These are phyloP conservation scores for Diversispora eburnea DNA, from an alignment of 192 early-diverging fungal genomes.

Conservation along the genomic window DNA sequence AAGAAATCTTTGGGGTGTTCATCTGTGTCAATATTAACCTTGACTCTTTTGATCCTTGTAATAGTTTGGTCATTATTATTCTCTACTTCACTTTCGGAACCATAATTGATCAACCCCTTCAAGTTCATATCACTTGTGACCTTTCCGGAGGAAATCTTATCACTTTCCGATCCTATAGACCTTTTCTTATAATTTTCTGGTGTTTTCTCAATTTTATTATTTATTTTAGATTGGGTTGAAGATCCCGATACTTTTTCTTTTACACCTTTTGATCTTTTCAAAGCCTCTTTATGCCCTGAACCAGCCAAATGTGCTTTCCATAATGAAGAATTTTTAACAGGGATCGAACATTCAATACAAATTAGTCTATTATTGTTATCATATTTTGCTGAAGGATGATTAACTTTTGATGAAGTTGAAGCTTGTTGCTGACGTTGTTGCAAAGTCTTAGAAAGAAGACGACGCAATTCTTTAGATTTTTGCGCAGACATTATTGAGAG, in stretches of 20 bases:
- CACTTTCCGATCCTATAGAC: too few species aligned
- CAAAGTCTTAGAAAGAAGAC: slow-evolving; percentile 5
- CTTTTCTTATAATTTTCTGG: too few species aligned
- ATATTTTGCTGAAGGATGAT: slow-evolving; percentile 12
- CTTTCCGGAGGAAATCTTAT: too few species aligned
- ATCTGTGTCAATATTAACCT: too few species aligned
- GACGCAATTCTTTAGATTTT: slow-evolving; percentile 16
- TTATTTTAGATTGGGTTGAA: too few species aligned
- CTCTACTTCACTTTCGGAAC: too few species aligned
- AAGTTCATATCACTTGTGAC: too few species aligned
- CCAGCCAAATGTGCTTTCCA: slow-evolving; percentile 13
- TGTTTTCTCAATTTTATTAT: too few species aligned
- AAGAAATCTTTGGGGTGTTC: too few species aligned
- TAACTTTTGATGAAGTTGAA: neutral
- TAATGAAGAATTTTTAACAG: neutral
- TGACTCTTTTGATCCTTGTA: too few species aligned
- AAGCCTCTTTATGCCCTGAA: slow-evolving; percentile 1
- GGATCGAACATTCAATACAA: neutral
- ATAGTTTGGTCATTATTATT: too few species aligned
- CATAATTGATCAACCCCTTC: too few species aligned
- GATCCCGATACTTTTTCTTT: neutral
- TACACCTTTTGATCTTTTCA: neutral
- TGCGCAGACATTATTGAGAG: neutral
- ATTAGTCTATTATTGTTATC: slow-evolving; percentile 15
- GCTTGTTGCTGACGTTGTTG: slow-evolving; percentile 2